These are phyloP conservation scores for Lecanicillium sp. DNA, from an alignment of 2,329 filamentous ascomycete genomes.

Conservation along the genomic window DNA sequence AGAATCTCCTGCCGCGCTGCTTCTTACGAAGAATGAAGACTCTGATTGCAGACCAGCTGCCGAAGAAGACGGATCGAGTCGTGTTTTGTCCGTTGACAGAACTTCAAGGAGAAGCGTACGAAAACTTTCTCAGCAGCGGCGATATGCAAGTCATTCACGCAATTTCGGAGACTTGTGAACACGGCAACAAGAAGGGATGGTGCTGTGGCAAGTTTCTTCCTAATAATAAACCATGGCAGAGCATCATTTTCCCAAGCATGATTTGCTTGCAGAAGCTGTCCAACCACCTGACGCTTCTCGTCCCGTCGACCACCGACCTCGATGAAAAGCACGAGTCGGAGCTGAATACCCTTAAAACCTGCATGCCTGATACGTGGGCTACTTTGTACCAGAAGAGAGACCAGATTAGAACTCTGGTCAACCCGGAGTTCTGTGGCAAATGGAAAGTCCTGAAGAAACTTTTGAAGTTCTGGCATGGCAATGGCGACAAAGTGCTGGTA, in stretches of 20 bases:
- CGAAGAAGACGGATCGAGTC: conserved; percentile 88
- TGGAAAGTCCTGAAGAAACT: conserved; percentile 88
- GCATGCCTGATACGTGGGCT: conserved; percentile 68
- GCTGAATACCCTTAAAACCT: conserved; percentile 63
- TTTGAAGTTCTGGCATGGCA: conserved; percentile 80
- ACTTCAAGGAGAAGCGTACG: conserved; percentile 74
- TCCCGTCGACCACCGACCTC: conserved; percentile 58
- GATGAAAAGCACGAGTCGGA: conserved; percentile 72
- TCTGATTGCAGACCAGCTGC: conserved; percentile 83
- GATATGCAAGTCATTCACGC: conserved; percentile 61
- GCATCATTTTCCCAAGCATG: conserved; percentile 78
- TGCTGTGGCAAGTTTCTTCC: conserved; percentile 62
- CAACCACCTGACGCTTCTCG: conserved; percentile 84
- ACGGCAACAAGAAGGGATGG: conserved; percentile 62
- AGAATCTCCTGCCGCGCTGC: conserved; percentile 81
- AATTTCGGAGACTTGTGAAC: conserved; percentile 61
- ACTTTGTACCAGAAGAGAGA: conserved; percentile 68
- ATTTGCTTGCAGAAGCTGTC: conserved; percentile 77
- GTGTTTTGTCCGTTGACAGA: conserved; percentile 90
- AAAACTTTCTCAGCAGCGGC: conserved; percentile 65
- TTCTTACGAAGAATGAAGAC: conserved; percentile 92
- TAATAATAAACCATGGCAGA: conserved; percentile 61
- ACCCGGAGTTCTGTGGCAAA: conserved; percentile 91
- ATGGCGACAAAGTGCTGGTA: conserved; percentile 88
- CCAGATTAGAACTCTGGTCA: conserved; percentile 71